A percentile compares a stretch with the other conserved stretches of the same genome.
phyloP scores from a whole-genome alignment of 306 rosid genomes.

The Mimosa pudica region DNA sequence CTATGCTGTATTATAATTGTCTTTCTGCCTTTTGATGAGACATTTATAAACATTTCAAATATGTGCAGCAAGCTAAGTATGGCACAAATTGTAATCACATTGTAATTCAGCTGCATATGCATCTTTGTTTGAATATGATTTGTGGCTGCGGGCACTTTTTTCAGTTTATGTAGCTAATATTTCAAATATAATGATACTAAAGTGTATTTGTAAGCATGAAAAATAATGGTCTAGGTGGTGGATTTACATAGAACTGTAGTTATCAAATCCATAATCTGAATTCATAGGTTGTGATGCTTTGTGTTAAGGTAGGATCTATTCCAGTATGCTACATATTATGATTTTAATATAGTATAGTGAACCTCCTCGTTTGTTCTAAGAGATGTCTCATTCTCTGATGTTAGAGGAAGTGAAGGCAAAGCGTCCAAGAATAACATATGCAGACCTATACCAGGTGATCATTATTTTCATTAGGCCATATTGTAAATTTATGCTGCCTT shows the following conservation, averaged over 20 bases:
- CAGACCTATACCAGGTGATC: conserved; percentile 77
- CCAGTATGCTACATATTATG: neutral
- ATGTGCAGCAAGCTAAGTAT: no score
- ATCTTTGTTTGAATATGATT: no score
- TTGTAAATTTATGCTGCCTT: conserved; percentile 4
- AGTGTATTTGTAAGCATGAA: no score
- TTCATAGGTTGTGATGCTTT: neutral
- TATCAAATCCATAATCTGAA: neutral
- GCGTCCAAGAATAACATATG: conserved; percentile 61
- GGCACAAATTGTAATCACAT: no score
- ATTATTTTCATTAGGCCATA: conserved; percentile 13
- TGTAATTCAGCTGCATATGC: no score
- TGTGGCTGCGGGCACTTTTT: no score
- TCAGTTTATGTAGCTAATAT: no score
- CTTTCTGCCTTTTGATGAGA: no score
- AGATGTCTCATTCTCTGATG: conserved; percentile 32
- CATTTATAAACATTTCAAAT: no score
- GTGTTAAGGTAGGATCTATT: neutral
- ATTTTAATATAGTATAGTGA: neutral
- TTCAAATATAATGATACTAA: no score
- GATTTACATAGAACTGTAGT: neutral
- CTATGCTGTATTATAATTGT: no score
- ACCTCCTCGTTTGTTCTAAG: conserved; percentile 17
- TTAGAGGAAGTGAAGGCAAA: conserved; percentile 71
- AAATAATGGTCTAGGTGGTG: neutral